Evolutionary conservation across 2,329 filamentous ascomycete species (phyloP).

Genomic region (Bipolaris sorokiniana): DNA sequence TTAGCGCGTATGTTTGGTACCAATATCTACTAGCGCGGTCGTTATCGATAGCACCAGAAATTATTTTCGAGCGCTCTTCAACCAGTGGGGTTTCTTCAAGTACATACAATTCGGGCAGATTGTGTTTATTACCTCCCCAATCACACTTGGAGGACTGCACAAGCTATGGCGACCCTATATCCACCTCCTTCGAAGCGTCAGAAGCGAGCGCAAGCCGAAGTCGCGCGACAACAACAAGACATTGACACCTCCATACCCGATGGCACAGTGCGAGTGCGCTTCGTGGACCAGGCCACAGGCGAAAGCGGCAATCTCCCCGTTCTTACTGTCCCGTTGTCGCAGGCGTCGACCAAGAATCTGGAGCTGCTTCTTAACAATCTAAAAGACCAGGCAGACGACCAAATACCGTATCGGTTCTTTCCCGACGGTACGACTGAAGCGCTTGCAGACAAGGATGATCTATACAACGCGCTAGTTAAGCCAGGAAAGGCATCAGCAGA

Average conservation of each 20-base stretch:
- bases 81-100: constrained; percentile 1
- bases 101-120: not conserved
- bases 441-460: constrained; percentile 54
- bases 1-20: constrained; percentile 23
- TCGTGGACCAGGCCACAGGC: constrained; percentile 78
- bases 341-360: constrained; percentile 87
- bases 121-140: not conserved
- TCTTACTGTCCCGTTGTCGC: constrained; percentile 74
- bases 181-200: constrained; percentile 91
- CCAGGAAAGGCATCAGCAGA: constrained; percentile 60
- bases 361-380: constrained; percentile 86
- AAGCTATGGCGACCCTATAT: constrained; percentile 75
- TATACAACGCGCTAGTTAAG: constrained; percentile 51
- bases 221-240: constrained; percentile 76
- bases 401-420: constrained; percentile 71
- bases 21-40: constrained; percentile 18
- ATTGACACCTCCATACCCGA: constrained; percentile 68
- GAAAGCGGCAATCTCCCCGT: constrained; percentile 72
- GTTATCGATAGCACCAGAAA: constrained; percentile 36
- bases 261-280: constrained; percentile 83
- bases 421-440: constrained; percentile 54
- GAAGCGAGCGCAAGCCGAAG: constrained; percentile 74
- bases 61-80: constrained; percentile 19
- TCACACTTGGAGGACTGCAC: not conserved
- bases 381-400: constrained; percentile 69